Conservation (phyloP, 2,329 filamentous ascomycete species). For the Zasmidium cellare region DNA sequence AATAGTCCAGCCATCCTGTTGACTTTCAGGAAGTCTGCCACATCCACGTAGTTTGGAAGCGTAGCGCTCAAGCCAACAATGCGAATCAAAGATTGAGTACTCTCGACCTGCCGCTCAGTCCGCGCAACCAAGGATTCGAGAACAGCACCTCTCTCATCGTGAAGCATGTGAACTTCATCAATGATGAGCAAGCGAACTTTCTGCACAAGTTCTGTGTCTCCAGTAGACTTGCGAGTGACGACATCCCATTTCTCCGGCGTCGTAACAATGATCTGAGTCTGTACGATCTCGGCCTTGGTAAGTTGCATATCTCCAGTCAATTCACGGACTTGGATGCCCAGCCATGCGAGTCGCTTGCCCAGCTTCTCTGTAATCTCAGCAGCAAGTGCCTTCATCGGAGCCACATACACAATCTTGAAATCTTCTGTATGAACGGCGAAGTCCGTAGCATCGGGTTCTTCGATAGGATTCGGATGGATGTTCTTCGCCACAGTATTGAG, state of each 20-base stretch:
- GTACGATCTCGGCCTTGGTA: slow-evolving; percentile 91
- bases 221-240: slow-evolving; percentile 92
- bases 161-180: slow-evolving; percentile 98
- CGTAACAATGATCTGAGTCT: slow-evolving; percentile 97
- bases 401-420: slow-evolving; percentile 98
- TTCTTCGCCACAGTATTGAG: slow-evolving; percentile 89
- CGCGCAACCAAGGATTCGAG: slow-evolving; percentile 93
- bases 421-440: slow-evolving; percentile 82
- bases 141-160: slow-evolving; percentile 94
- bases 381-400: slow-evolving; percentile 97
- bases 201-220: slow-evolving; percentile 95
- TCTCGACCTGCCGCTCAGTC: slow-evolving; percentile 95
- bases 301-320: slow-evolving; percentile 98
- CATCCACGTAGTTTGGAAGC: slow-evolving; percentile 92
- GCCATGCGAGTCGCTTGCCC: slow-evolving; percentile 86
- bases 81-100: slow-evolving; percentile 93
- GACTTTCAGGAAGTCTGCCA: slow-evolving; percentile 94
- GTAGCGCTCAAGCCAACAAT: slow-evolving; percentile 95
- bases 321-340: slow-evolving; percentile 88
- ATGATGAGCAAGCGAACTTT: slow-evolving; percentile 96
- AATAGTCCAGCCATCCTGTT: slow-evolving; percentile 91
- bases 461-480: slow-evolving; percentile 73
- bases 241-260: slow-evolving; percentile 99
- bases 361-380: slow-evolving; percentile 96
- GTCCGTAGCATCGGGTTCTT: slow-evolving; percentile 70